These are phyloP conservation scores for Boletus pseudopeckii DNA, from an alignment of 768 basidiomycete species.

Conservation along the genomic window DNA sequence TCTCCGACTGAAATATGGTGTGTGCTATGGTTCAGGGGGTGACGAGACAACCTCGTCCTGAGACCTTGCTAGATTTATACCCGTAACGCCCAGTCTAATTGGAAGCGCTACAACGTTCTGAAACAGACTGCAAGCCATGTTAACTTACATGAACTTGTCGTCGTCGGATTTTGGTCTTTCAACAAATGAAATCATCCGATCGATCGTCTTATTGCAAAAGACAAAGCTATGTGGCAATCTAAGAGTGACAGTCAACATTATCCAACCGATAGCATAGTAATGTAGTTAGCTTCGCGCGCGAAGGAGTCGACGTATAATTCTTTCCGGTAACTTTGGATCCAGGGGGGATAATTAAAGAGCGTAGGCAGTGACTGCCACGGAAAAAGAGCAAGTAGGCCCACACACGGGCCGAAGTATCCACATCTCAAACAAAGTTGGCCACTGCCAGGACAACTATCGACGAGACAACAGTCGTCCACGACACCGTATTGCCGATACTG, in stretches of 20 bases:
- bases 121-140: too few relatives aligned
- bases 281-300: background rate
- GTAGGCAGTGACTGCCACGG: background rate
- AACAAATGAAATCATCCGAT: slow-evolving; percentile 7
- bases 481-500: background rate
- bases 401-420: background rate
- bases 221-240: slow-evolving; percentile 16
- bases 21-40: too few relatives aligned
- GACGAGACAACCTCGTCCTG: too few relatives aligned
- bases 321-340: background rate
- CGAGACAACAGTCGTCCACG: slow-evolving; percentile 8
- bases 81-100: too few relatives aligned
- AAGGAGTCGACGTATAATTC: background rate
- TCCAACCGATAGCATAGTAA: slow-evolving; percentile 5
- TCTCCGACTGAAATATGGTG: too few relatives aligned
- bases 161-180: background rate
- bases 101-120: too few relatives aligned
- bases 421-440: slow-evolving; percentile 7
- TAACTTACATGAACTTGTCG: background rate
- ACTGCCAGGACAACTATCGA: slow-evolving; percentile 3
- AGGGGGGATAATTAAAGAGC: background rate
- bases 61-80: too few relatives aligned
- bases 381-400: background rate
- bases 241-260: too few relatives aligned
- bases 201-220: background rate